Evolutionary conservation across 2,329 filamentous ascomycete genomes (phyloP), one percentile per base, ranked within the genome.

Genomic region (Corniculantispora saksenae): DNA sequence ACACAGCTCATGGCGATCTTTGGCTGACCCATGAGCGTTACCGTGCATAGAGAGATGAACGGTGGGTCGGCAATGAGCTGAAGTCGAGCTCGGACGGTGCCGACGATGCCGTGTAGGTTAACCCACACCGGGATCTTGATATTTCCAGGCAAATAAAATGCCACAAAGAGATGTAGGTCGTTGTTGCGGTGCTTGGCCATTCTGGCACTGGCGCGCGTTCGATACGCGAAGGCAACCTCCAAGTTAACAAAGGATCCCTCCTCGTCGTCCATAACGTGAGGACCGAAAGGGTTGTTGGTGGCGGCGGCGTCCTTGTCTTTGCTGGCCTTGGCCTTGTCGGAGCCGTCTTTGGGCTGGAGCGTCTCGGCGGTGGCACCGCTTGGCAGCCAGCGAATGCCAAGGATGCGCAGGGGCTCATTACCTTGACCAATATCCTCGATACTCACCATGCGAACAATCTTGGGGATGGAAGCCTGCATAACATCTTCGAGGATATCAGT

Each of bases 231-330:
- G 0, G 89, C 89, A 19, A 93, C 79, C 72, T 94, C 91, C 61
- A 93, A 77, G 71, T 93, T 93, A 74, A 93, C 84, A 70, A 93
- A 93, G 68, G 92, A 90, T 13, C 90, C 90, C 72, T 92, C 89
- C 74, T 92, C 90, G 2, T 89, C 90, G 70, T 91, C 87, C 88
- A 92, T 90, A 1, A 88, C 89, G 69, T 88, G 83, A 2, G 76
- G 64, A 13, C 53, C 76, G 23, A 79, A 69, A 0, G 73, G 70
- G n/a, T 69, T 67, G 68, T 80, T 78, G 23, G 79, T 76, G 29
- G 79, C 71, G 29, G 78, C 75, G 1, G 32, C 48, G 13, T 61
- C 35, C 7, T 61, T 61, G 23, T 12, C 47, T 21, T 53, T 38
- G 58, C 25, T 74, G 50, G 76, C 73, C 7, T 80, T 71, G 2